These are phyloP conservation scores for Scenedesmus sp. DNA, from an alignment of 163 green algal species.

Conservation along the genomic window DNA sequence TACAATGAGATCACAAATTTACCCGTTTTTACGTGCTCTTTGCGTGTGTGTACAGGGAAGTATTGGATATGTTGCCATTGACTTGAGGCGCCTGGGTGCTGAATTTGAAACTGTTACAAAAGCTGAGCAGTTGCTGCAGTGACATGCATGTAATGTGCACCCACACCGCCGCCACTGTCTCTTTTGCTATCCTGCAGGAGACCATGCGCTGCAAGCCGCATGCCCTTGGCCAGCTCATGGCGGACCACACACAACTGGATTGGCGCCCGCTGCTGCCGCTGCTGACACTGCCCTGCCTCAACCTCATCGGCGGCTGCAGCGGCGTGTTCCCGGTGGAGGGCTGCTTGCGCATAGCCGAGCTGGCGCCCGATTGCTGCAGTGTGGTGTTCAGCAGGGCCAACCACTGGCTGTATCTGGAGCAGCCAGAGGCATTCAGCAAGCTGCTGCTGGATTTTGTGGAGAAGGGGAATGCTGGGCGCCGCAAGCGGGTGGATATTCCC, in stretches of 20 bases:
- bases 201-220: slow-evolving; percentile 72
- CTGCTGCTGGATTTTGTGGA: slow-evolving; percentile 69
- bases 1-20: too few species aligned
- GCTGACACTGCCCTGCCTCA: slow-evolving; percentile 74
- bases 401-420: slow-evolving; percentile 87
- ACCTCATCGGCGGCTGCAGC: slow-evolving; percentile 68
- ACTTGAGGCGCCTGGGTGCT: too few species aligned
- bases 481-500: background rate
- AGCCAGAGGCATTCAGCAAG: slow-evolving; percentile 74
- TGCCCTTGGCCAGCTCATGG: slow-evolving; percentile 81
- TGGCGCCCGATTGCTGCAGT: slow-evolving; percentile 63
- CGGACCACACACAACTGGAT: slow-evolving; percentile 87
- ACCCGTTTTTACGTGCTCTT: too few species aligned
- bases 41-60: too few species aligned
- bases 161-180: too few species aligned
- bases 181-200: slow-evolving; percentile 62
- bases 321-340: slow-evolving; percentile 77
- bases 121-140: too few species aligned
- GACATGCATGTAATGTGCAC: too few species aligned
- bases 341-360: slow-evolving; percentile 57
- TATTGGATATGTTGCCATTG: too few species aligned
- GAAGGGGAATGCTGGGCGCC: slow-evolving; percentile 29
- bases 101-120: too few species aligned
- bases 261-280: slow-evolving; percentile 78
- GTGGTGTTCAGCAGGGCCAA: slow-evolving; percentile 75